These are phyloP conservation scores for Galium porrigens DNA, from an alignment of 305 asterid species.

Conservation along the genomic window DNA sequence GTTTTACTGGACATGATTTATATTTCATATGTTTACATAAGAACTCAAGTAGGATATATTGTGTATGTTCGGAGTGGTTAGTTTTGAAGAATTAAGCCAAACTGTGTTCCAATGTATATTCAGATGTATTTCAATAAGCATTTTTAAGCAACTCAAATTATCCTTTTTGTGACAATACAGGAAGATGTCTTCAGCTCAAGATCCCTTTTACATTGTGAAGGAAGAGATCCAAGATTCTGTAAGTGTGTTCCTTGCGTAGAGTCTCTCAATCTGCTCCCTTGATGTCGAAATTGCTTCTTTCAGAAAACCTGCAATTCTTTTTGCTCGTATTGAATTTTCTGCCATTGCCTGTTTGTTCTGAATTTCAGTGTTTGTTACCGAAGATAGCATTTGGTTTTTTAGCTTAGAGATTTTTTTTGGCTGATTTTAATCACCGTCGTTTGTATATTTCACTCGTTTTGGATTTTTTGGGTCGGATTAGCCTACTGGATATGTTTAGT, in stretches of 20 bases:
- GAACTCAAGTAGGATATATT: neutral
- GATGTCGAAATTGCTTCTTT: neutral
- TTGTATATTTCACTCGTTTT: neutral
- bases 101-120: neutral
- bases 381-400: neutral
- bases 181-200: slow-evolving; percentile 46
- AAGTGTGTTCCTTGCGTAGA: slow-evolving; percentile 22
- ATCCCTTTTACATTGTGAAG: slow-evolving; percentile 81
- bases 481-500: neutral
- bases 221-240: slow-evolving; percentile 95
- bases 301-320: neutral
- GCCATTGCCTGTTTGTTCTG: neutral
- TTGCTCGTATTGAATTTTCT: neutral
- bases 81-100: too few species aligned
- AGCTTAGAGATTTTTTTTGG: too few species aligned
- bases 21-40: neutral
- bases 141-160: slow-evolving; percentile 13
- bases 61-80: neutral
- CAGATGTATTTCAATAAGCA: neutral
- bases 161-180: neutral
- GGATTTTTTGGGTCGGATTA: neutral
- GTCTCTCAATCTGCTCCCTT: neutral
- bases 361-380: neutral
- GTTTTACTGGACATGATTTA: too few species aligned
- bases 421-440: neutral